Base-by-base conservation (phyloP, 225 moss, liverwort and hornwort genomes). In the Climacium dendroides region DNA sequence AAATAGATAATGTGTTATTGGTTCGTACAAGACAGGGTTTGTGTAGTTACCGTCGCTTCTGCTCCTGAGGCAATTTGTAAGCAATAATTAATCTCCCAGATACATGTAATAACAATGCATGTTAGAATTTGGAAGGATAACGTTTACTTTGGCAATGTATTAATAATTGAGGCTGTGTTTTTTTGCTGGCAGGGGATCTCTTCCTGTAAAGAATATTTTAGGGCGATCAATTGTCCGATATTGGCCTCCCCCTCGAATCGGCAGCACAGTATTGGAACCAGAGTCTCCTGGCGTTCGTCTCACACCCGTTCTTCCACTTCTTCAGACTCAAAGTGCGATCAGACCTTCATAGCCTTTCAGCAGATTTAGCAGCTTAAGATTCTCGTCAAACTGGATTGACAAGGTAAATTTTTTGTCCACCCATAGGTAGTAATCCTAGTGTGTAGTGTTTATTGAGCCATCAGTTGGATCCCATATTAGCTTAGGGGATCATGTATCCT, bases 181-280 rank as follows among this genome's bases (percentile, higher is more conserved):
- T 45, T 79, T 60, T 50, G n/a, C 63, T 83, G 73, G 60, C 93
- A 99, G 98, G 99, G 99, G 99, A 32, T 88, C 99, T 66, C 93
- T 99, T 85, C 99, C 99, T 79, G 23, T 93, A 83, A 94, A 95
- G 83, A 97, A 96, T 52, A 89, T 99, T 69, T 89, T 99, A 14
- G 99, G 99, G 16, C 92, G 99, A 77, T 99, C 99, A 41, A 94
- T 99, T 75, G 89, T 95, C 9, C 92, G 99, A 35, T 99, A 99
- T 65, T 99, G 99, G 99, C 99, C 99, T 52, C 96, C 94, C 5
- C 92, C 95, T 15, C 93, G 98, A 28, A 79, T 97, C 26, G 99
- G 97, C 84, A 96, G 95, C 92, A 96, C 97, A 78, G 95, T 97
- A 9, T 70, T 96, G 83, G 94, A 95, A 63, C 88, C 90, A 11